Evolutionary conservation across 2,329 filamentous ascomycete genomes (phyloP), one percentile per base, ranked within the genome.

Genomic region (Cephalotrichum gorgonifer): DNA sequence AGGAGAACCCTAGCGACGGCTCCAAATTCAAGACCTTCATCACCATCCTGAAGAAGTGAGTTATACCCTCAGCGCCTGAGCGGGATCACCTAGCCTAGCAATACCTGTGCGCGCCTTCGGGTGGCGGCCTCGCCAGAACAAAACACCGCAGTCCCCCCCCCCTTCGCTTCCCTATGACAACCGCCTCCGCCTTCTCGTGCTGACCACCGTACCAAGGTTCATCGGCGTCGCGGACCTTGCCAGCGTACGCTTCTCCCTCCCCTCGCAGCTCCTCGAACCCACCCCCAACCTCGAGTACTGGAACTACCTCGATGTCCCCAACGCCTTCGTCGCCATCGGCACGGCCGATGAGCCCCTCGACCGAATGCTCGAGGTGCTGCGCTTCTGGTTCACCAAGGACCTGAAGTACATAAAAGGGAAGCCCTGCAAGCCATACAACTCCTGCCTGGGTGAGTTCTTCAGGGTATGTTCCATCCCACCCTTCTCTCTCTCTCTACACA

Each of bases 361-460:
- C 58, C 88, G 93, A 57, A 96, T 96, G 87, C 78, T 98, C 47
- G 90, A 91, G 61, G 88, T 95, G 27, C 69, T 97, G 58, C 83
- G 90, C 52, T 98, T 97, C 69, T 98, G 93, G 93, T 95, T 97
- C 60, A 97, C 93, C 54, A 98, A 98, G 67, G 93, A 98, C 66
- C 66, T 98, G 66, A 98, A 98, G 79, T 98, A 97, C 61, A 88
- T 94, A 64, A 97, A 97, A 72, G 91, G 91, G 52, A 95, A 90
- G 72, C 93, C 93, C 41, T 97, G 91, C 81, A 98, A 98, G 69
- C 93, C 93, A 11, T 98, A 98, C 72, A 98, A 98, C 68, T 96
- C 90, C 44, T 90, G 89, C 31, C 70, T 98, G 46, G 93, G 93
- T 55, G 93, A 98, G 71, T 98, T 98, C 70, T 98, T 98, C 71